Base-by-base conservation (phyloP, 2,329 filamentous ascomycete genomes). In the Metarhizium humberi region DNA sequence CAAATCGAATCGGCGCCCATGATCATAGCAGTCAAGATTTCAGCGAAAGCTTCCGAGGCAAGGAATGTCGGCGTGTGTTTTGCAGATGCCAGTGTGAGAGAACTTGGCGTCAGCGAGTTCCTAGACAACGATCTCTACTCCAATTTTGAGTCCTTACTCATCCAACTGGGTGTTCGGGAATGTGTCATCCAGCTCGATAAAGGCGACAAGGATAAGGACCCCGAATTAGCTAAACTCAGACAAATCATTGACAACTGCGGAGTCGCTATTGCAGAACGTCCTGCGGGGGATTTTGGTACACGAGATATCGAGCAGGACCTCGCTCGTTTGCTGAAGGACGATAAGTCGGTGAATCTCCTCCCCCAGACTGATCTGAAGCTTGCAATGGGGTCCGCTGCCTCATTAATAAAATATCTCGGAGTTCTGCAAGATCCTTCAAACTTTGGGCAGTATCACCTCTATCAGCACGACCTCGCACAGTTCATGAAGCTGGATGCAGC, bases 401-500 rank as follows among this genome's bases (percentile, higher is more conserved):
- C 92, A 7, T 74, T 99, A 62, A 96, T 99, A 75, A 95, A 92
- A 69, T 99, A 99, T 63, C 81, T 99, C 3, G 87, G 88, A 40
- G 86, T 95, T 40, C 81, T 99, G 72, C 89, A 94, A 34, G 94
- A 99, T 67, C 77, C 89, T 1, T 90, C 89, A 55, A 99, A 99
- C 71, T 97, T 96, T 69, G 94, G 95, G 3, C 92, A 99, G 67
- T 99, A 95, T 67, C 90, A 92, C 69, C 81, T 99, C 16, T 99
- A 97, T 67, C 94, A 99, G 71, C 94, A 99, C 70, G 94, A 99
- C 67, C 75, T 99, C 48, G 87, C 92, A 2, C 92, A 99, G 65
- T 99, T 90, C 69, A 99, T 99, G 94, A 99, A 96, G 72, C 79
- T 99, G 4, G 94, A 99, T 71, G 91, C 95, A 0, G 90, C 94